Evolutionary conservation across 768 basidiomycete genomes (phyloP).

Genomic region (Boletus patriciae): DNA sequence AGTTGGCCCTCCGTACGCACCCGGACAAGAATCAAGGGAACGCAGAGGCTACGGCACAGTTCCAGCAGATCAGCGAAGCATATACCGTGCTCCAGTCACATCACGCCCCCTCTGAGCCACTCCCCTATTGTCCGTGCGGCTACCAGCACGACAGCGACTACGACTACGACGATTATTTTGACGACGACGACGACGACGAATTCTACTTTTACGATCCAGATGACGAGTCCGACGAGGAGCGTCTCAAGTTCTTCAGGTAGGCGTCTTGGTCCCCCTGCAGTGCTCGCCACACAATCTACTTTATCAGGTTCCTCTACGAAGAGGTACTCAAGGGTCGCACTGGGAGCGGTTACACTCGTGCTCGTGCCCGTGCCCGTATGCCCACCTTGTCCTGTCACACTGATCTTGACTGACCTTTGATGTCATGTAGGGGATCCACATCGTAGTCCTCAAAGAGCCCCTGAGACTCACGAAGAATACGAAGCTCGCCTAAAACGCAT

Average conservation of each 20-base stretch:
- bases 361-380: conserved; percentile 26
- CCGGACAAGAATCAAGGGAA: conserved; percentile 77
- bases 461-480: conserved; percentile 55
- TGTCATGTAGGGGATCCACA: conserved; percentile 20
- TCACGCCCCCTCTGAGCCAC: conserved; percentile 36
- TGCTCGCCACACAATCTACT: conserved; percentile 4
- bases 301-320: conserved; percentile 50
- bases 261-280: background rate
- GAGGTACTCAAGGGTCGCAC: conserved; percentile 42
- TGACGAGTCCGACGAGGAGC: conserved; percentile 35
- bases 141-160: conserved; percentile 39
- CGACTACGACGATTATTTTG: conserved; percentile 31
- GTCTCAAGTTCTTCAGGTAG: conserved; percentile 49
- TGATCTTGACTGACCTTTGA: conserved; percentile 9
- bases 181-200: conserved; percentile 31
- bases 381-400: conserved; percentile 8
- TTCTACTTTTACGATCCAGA: conserved; percentile 33
- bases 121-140: conserved; percentile 15
- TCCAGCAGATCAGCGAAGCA: conserved; percentile 68
- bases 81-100: conserved; percentile 62
- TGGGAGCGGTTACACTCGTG: conserved; percentile 26
- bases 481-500: conserved; percentile 48
- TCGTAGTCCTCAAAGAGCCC: conserved; percentile 13
- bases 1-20: conserved; percentile 68
- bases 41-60: conserved; percentile 62